These are phyloP conservation scores for Salix exigua DNA, from an alignment of 345 rosid genomes.

Conservation along the genomic window DNA sequence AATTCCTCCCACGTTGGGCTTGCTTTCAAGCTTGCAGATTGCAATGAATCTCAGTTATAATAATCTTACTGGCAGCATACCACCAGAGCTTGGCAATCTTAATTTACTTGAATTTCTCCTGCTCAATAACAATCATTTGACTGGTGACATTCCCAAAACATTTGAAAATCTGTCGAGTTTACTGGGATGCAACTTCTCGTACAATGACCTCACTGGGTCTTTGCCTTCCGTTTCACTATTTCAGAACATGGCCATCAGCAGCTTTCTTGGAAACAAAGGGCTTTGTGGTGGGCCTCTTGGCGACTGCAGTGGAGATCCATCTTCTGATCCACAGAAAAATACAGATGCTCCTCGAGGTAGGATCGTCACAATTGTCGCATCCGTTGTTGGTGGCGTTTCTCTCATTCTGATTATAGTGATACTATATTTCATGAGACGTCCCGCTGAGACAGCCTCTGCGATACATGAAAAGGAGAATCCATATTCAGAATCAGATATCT, in stretches of 20 bases:
- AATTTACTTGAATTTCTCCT: conserved; percentile 67
- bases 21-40: conserved; percentile 67
- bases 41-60: conserved; percentile 78
- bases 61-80: conserved; percentile 59
- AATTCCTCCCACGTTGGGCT: conserved; percentile 62
- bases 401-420: conserved; percentile 42
- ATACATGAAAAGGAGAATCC: conserved; percentile 41
- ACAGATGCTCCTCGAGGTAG: conserved; percentile 25
- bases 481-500: conserved; percentile 45
- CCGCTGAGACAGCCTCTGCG: conserved; percentile 39
- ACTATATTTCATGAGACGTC: conserved; percentile 49
- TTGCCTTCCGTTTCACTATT: conserved; percentile 60
- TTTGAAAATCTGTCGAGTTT: conserved; percentile 71
- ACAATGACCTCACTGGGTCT: conserved; percentile 61
- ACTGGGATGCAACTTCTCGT: conserved; percentile 70
- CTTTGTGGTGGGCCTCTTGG: conserved; percentile 45
- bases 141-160: conserved; percentile 62
- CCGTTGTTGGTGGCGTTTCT: conserved; percentile 46
- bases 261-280: conserved; percentile 64
- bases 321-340: conserved; percentile 20
- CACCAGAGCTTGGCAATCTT: conserved; percentile 63
- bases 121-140: conserved; percentile 68
- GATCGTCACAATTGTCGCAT: conserved; percentile 48
- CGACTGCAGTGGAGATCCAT: conserved; percentile 25
- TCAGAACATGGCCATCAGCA: conserved; percentile 57